phyloP scores from a whole-genome alignment of 257 asterid genomes.

The Jaltomata sinuosa region DNA sequence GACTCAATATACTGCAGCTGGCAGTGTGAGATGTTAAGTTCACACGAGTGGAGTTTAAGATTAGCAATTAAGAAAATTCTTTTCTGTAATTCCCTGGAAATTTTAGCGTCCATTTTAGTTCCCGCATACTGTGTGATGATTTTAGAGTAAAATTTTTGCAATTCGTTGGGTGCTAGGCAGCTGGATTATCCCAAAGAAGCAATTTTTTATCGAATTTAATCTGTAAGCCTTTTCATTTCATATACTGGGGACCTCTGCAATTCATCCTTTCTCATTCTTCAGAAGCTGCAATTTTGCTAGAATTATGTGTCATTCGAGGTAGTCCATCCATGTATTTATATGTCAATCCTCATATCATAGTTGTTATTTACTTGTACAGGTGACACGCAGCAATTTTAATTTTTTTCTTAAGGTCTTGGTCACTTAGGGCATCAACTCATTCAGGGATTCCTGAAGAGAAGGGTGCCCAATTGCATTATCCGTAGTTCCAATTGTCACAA shows the following conservation, averaged over 20 bases:
- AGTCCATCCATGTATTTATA: background rate
- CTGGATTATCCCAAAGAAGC: background rate
- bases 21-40: background rate
- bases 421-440: background rate
- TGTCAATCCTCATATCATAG: background rate
- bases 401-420: background rate
- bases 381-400: background rate
- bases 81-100: background rate
- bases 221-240: background rate
- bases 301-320: background rate
- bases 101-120: background rate
- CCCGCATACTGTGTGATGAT: background rate
- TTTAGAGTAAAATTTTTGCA: background rate
- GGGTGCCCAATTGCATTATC: background rate
- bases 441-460: background rate
- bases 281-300: background rate
- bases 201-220: background rate
- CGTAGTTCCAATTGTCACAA: background rate
- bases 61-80: background rate
- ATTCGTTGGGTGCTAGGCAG: background rate
- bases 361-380: background rate
- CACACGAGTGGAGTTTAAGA: background rate
- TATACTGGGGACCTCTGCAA: background rate
- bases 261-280: background rate
- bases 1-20: background rate